Conservation (phyloP, 495 filamentous ascomycete genomes). For the Penicillium longicatenatum region DNA sequence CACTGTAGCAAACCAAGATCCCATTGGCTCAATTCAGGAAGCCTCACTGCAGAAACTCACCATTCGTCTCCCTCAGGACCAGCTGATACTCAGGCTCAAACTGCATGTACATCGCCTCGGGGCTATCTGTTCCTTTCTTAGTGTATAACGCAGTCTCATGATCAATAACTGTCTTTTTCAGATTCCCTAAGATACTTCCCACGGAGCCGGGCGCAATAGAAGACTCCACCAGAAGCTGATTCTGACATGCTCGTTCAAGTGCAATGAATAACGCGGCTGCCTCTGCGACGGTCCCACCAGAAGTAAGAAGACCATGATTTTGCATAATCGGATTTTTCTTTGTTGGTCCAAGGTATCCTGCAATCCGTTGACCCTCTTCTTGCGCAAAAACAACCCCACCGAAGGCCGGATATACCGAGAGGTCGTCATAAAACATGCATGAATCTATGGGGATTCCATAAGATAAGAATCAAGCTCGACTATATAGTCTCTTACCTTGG, state of each 20-base stretch:
- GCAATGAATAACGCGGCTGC: slow-evolving; percentile 63
- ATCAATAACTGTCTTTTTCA: slow-evolving; percentile 52
- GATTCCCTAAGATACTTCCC: neutral
- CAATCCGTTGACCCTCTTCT: slow-evolving; percentile 58
- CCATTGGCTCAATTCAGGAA: neutral
- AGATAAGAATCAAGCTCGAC: neutral
- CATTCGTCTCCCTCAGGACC: slow-evolving; percentile 15
- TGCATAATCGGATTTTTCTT: slow-evolving; percentile 59
- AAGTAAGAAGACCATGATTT: slow-evolving; percentile 59
- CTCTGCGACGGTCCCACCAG: slow-evolving; percentile 56
- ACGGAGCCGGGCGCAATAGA: slow-evolving; percentile 18
- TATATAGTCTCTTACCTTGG: slow-evolving; percentile 32
- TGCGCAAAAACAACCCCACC: slow-evolving; percentile 52
- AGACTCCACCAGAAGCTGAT: slow-evolving; percentile 59
- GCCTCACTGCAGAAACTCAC: slow-evolving; percentile 16
- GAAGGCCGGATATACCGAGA: slow-evolving; percentile 46
- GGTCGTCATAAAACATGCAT: slow-evolving; percentile 52
- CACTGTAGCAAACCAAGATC: neutral
- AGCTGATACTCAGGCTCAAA: slow-evolving; percentile 19
- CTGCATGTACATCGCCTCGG: slow-evolving; percentile 25
- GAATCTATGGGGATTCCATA: slow-evolving; percentile 22
- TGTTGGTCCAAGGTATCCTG: slow-evolving; percentile 46
- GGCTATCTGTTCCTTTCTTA: slow-evolving; percentile 19
- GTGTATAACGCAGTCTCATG: slow-evolving; percentile 54
- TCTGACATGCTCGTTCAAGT: slow-evolving; percentile 60